Evolutionary conservation across 1,139 yeast species (phyloP), one percentile per base, ranked within the genome.

Genomic region (Yamadazyma spencermartinsiae): DNA sequence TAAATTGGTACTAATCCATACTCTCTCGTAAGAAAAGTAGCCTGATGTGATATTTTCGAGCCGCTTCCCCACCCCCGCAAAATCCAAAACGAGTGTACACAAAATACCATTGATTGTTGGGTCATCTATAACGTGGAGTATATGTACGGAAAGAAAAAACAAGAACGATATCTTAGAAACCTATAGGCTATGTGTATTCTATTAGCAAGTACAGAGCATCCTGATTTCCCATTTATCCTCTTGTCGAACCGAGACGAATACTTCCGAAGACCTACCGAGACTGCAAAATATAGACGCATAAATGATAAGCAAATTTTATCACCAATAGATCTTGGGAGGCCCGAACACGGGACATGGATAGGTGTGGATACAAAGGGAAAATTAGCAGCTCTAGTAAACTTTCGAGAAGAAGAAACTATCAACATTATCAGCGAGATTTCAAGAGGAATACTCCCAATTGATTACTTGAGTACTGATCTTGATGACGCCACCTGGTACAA

Each of bases 321-420:
- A 4, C 98, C 98, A 0, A 64, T 74, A 26, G 98, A 92, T 58
- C 57, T 85, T 49, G 89, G 83, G 1, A 65, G 92, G 37, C 63
- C 68, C 1, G 90, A 81, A 46, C 88, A 80, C 50, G 98, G 98
- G 0, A 86, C 97, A 0, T 92, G 98, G 98, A 78, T 88, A 2
- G 97, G 96, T 0, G 74, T 85, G 2, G 75, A 80, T 34, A 66
- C 66, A 23, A 58, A 55, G 3, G 94, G 94, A 0, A 73, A 77
- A 41, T 46, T 90, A 2, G 86, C 95, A 0, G 85, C 85, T 2
- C 68, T 92, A 31, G 80, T 92, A 15, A 92, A 92, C 56, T 82
- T 77, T 52, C 66, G 87, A 54, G 82, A 77, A 54, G 46, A 50
- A 3, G 60, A 56, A 28, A 42, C 46, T 30, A 15, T 44, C 35